Evolutionary conservation across 371 early-diverging fungal genomes (phyloP), one percentile per base, ranked within the genome.

Genomic region (Zychaea mexicana): DNA sequence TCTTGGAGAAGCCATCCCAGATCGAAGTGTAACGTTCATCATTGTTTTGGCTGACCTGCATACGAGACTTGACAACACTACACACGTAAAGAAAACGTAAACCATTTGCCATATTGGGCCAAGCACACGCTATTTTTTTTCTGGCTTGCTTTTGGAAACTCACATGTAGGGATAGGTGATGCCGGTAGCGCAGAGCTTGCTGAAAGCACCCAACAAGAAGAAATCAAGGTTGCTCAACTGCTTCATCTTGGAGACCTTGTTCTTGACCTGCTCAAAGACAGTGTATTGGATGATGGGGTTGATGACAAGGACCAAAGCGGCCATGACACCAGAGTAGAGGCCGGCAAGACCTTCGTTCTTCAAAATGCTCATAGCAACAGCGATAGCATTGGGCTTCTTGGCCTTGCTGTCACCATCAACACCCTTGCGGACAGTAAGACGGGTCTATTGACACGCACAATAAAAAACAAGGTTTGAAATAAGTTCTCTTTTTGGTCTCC

Each of bases 261-360:
- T 86, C 88, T 94, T 94, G 68, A 94, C 67, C 80, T 93, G 93
- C 81, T 98, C 98, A 85, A 96, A 98, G 7, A 90, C 93, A 7
- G 97, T 95, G 80, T 95, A 98, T 82, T 98, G 98, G 72, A 98
- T 98, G 65, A 96, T 93, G 47, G 98, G 98, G 85, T 98, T 98
- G 79, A 92, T 90, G 62, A 98, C 98, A 68, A 98, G 85, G 62
- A 98, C 91, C 72, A 98, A 83, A 57, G 98, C 97, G 26, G 97
- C 97, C 38, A 89, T 77, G 17, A 93, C 83, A 57, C 98, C 97
- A 63, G 92, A 88, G 87, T 90, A 97, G 74, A 98, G 89, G 22
- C 93, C 90, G 46, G 78, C 69, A 62, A 92, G 31, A 52, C 98
- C 98, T 52, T 95, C 95, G 54, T 94, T 92, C 62, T 88, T 84